phyloP scores from a whole-genome alignment of 208 protist species.

The Leishmania arabica region DNA sequence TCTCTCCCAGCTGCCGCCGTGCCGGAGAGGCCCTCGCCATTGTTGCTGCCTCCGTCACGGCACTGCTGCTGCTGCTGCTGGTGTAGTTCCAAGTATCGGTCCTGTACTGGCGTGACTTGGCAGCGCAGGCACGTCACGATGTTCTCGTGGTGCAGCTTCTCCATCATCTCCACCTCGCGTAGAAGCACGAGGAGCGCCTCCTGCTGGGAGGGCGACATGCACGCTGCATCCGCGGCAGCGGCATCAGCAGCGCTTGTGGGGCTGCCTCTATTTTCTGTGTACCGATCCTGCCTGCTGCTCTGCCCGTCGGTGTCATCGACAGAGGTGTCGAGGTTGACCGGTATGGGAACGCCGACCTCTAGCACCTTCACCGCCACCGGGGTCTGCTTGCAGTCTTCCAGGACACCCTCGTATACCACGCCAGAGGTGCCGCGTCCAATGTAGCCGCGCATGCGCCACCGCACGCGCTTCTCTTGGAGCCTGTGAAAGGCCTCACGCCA shows the following conservation, averaged over 20 bases:
- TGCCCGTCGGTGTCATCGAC: background rate
- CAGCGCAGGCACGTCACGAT: conserved; percentile 85
- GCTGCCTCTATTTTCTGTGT: background rate
- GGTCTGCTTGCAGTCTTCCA: conserved; percentile 38
- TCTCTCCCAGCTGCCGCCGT: background rate
- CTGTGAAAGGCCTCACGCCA: conserved; percentile 31
- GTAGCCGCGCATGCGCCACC: conserved; percentile 32
- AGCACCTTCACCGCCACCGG: conserved; percentile 87
- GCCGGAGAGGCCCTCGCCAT: background rate
- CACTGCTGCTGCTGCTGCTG: conserved; percentile 10
- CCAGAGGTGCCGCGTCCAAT: conserved; percentile 49
- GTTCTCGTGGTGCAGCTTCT: conserved; percentile 70
- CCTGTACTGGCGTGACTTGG: conserved; percentile 57
- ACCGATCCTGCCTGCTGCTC: background rate
- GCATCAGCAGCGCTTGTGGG: background rate
- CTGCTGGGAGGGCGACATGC: conserved; percentile 46
- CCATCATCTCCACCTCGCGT: conserved; percentile 87
- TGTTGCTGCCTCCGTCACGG: background rate
- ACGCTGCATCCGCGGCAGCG: conserved; percentile 12
- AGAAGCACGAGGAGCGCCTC: conserved; percentile 41
- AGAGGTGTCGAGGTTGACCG: background rate
- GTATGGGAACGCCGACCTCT: conserved; percentile 44
- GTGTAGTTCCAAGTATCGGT: conserved; percentile 30
- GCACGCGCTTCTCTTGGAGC: conserved; percentile 32
- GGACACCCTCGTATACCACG: conserved; percentile 48